phyloP scores from a whole-genome alignment of 1,139 yeast species.

The Yamadazyma aaseri region DNA sequence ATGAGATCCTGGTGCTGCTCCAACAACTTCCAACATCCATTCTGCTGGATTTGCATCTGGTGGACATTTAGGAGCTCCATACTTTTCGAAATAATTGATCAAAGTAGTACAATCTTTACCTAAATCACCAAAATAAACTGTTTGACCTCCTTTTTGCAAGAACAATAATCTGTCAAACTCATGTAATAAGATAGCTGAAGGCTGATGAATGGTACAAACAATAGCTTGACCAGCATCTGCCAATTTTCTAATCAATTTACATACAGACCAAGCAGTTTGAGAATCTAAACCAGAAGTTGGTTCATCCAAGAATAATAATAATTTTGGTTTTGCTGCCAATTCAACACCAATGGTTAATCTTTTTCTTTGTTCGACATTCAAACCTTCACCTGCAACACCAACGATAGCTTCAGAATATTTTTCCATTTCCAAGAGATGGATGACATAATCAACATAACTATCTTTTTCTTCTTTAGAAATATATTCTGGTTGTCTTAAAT shows the following conservation, averaged over 20 bases:
- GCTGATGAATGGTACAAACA: conserved; percentile 84
- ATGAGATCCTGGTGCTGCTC: conserved; percentile 76
- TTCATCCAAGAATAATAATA: conserved; percentile 80
- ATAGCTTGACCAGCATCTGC: conserved; percentile 83
- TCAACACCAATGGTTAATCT: conserved; percentile 84
- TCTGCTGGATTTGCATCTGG: conserved; percentile 75
- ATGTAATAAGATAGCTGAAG: conserved; percentile 72
- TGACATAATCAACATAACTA: conserved; percentile 68
- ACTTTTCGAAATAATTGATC: conserved; percentile 63
- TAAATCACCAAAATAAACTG: conserved; percentile 79
- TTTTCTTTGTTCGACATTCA: conserved; percentile 84
- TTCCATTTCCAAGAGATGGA: conserved; percentile 68
- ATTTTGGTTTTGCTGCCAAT: conserved; percentile 81
- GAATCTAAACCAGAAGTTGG: conserved; percentile 94
- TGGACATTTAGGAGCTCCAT: conserved; percentile 70
- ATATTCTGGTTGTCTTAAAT: conserved; percentile 63
- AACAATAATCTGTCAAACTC: conserved; percentile 77
- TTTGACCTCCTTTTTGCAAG: conserved; percentile 71
- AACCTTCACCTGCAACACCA: conserved; percentile 76
- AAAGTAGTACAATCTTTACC: conserved; percentile 63
- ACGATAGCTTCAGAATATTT: conserved; percentile 77
- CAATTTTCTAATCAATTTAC: conserved; percentile 73
- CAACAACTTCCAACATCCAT: conserved; percentile 79
- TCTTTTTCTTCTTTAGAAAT: conserved; percentile 52
- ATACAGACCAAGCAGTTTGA: conserved; percentile 87